Evolutionary conservation across 345 rosid genomes (phyloP).

Genomic region (Salix suchowensis): DNA sequence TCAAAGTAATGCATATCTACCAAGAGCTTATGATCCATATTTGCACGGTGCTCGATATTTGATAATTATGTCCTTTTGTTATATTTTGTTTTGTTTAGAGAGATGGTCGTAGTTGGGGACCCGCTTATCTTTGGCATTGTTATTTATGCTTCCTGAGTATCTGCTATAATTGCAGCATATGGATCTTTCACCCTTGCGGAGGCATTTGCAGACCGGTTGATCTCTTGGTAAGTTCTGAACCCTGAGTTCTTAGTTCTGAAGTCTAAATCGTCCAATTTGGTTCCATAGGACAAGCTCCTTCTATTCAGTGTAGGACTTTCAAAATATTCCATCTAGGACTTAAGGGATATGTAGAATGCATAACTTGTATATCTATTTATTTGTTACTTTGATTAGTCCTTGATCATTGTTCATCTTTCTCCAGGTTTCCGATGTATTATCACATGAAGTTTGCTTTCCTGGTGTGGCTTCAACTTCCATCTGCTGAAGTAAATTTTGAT

Average conservation of each 20-base stretch:
- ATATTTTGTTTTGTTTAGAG: too few species aligned
- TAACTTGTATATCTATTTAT: neutral
- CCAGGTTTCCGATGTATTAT: constrained; percentile 65
- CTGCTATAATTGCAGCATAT: constrained; percentile 37
- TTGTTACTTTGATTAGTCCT: neutral
- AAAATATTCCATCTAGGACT: neutral
- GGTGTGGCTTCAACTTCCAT: constrained; percentile 60
- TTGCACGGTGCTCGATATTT: too few species aligned
- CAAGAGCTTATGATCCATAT: too few species aligned
- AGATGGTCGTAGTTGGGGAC: too few species aligned
- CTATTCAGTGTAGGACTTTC: neutral
- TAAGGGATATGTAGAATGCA: neutral
- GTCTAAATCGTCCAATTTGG: neutral
- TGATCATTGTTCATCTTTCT: neutral
- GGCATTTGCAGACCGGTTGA: constrained; percentile 39
- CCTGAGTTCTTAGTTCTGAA: neutral
- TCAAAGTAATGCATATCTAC: too few species aligned
- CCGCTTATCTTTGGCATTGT: neutral
- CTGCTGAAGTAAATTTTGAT: constrained; percentile 26
- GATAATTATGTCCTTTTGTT: too few species aligned
- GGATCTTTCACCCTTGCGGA: constrained; percentile 48
- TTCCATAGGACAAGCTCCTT: neutral
- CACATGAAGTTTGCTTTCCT: constrained; percentile 69
- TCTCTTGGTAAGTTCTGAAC: constrained; percentile 34
- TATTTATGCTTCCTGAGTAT: neutral